Evolutionary conservation across 495 filamentous ascomycete genomes (phyloP).

Genomic region (Parmelia sp.): DNA sequence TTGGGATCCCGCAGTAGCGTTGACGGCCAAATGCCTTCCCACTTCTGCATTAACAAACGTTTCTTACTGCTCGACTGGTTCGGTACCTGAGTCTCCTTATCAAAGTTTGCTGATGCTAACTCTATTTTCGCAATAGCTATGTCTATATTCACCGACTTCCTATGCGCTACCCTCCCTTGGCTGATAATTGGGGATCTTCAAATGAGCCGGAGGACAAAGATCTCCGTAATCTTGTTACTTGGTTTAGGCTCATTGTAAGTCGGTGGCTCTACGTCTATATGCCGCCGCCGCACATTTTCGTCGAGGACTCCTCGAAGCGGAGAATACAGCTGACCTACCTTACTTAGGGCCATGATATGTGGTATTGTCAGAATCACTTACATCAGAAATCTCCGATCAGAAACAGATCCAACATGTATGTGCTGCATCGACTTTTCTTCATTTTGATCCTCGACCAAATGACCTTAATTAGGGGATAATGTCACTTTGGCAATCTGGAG

Average conservation of each 20-base stretch:
- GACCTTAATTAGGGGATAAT: background rate
- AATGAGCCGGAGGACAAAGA: background rate
- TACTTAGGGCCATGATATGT: conserved; percentile 5
- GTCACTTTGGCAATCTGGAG: background rate
- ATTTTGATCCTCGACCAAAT: background rate
- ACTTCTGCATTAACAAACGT: conserved; percentile 5
- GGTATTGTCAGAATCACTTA: conserved; percentile 2
- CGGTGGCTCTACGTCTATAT: background rate
- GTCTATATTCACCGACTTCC: conserved; percentile 1
- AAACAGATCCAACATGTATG: conserved; percentile 4
- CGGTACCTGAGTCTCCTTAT: background rate
- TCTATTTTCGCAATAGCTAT: background rate
- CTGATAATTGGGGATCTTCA: background rate
- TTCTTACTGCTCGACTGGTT: conserved; percentile 7
- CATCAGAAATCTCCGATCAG: background rate
- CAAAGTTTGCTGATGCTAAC: background rate
- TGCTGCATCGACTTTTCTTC: conserved; percentile 3
- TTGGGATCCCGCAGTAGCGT: background rate
- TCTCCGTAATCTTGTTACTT: background rate
- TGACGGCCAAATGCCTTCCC: background rate
- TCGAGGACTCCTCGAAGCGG: conserved; percentile 2
- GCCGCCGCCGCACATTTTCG: background rate
- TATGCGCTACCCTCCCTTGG: background rate
- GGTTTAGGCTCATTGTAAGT: background rate
- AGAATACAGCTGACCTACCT: background rate